Conservation (phyloP, 192 early-diverging fungal species). For the Backusella tarrabulga region DNA sequence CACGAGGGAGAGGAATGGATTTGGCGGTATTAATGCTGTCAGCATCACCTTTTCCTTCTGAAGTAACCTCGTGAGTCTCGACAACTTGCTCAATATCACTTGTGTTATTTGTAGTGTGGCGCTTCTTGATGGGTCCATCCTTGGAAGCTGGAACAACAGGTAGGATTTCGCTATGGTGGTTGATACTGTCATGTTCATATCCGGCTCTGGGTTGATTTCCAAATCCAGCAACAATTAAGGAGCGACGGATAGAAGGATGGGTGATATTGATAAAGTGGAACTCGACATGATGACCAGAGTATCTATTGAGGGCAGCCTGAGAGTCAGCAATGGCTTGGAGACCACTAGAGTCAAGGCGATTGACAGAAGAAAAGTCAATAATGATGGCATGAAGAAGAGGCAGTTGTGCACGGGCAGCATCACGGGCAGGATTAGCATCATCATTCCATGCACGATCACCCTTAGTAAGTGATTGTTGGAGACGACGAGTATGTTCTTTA, state of each 20-base stretch:
- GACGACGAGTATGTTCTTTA: slow-evolving; percentile 25
- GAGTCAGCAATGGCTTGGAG: slow-evolving; percentile 36
- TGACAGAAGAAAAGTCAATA: slow-evolving; percentile 37
- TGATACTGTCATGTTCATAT: not conserved
- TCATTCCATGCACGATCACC: slow-evolving; percentile 39
- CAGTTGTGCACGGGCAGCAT: slow-evolving; percentile 22
- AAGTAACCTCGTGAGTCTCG: not conserved
- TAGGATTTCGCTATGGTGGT: slow-evolving; percentile 20
- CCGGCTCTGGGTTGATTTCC: slow-evolving; percentile 18
- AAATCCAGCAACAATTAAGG: slow-evolving; percentile 35
- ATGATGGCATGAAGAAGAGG: slow-evolving; percentile 35
- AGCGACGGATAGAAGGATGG: slow-evolving; percentile 23
- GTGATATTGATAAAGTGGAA: slow-evolving; percentile 39
- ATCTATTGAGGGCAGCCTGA: slow-evolving; percentile 30
- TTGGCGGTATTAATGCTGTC: not conserved
- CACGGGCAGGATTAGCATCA: slow-evolving; percentile 27
- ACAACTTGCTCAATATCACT: slow-evolving; percentile 14
- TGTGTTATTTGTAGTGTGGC: not conserved
- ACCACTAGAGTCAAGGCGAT: slow-evolving; percentile 37
- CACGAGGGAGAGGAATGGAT: slow-evolving; percentile 22
- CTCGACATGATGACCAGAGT: slow-evolving; percentile 31
- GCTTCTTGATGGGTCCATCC: slow-evolving; percentile 16
- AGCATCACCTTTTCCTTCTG: not conserved
- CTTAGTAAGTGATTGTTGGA: slow-evolving; percentile 5
- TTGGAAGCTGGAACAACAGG: slow-evolving; percentile 29